Evolutionary conservation across 2,329 filamentous ascomycete species (phyloP).

Genomic region (Aspergillus fructus): DNA sequence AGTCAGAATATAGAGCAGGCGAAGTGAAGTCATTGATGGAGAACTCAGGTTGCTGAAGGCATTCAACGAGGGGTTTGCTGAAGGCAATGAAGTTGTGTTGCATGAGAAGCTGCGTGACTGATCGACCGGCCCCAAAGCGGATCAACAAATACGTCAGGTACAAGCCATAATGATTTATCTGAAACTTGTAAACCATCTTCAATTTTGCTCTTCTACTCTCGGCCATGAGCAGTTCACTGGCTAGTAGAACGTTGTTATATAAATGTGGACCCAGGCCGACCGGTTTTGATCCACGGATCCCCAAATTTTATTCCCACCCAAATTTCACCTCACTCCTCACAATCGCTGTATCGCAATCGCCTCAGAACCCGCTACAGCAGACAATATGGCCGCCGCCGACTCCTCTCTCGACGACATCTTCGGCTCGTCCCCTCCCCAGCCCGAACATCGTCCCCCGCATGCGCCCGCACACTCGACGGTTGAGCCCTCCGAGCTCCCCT

Average conservation of each 20-base stretch:
- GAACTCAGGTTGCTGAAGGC: neutral
- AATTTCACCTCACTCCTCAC: neutral
- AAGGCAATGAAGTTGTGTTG: neutral
- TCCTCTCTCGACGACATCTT: slow-evolving; percentile 44
- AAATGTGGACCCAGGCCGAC: too few species aligned
- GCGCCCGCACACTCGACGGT: slow-evolving; percentile 1
- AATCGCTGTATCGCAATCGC: neutral
- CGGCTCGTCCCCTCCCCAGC: slow-evolving; percentile 37
- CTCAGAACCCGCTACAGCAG: slow-evolving; percentile 4
- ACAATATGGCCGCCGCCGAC: neutral
- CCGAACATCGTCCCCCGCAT: neutral
- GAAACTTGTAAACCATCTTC: too few species aligned
- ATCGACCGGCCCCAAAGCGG: too few species aligned
- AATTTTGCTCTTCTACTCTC: too few species aligned
- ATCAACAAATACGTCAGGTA: too few species aligned
- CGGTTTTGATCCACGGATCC: neutral
- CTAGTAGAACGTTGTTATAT: too few species aligned
- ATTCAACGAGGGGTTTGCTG: neutral
- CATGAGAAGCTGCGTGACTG: neutral
- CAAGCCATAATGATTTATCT: too few species aligned
- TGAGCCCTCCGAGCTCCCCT: slow-evolving; percentile 67
- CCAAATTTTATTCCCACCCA: neutral
- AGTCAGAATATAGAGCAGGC: slow-evolving; percentile 14
- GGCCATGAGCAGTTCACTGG: too few species aligned
- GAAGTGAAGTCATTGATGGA: neutral